phyloP scores from a whole-genome alignment of 2,329 filamentous ascomycete species.

The Alternaria ventricosa region DNA sequence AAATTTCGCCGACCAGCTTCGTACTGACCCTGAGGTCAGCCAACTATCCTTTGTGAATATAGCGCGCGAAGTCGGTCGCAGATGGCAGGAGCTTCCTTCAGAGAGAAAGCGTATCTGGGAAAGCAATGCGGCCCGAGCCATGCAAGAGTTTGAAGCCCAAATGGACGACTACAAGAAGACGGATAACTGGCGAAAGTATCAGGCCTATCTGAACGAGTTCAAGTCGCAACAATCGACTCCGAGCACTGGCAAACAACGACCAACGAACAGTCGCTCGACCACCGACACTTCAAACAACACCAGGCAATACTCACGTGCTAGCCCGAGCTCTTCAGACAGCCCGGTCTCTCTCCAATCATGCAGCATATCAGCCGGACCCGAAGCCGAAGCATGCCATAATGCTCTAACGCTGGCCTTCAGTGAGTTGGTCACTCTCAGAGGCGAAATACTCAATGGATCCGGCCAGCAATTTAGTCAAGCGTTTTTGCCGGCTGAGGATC shows the following conservation, averaged over 20 bases:
- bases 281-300: conserved; percentile 33
- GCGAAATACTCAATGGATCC: conserved; percentile 36
- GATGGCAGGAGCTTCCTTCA: conserved; percentile 47
- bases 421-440: conserved; percentile 40
- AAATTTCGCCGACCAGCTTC: conserved; percentile 51
- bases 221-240: conserved; percentile 35
- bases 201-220: conserved; percentile 46
- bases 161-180: conserved; percentile 52
- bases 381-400: conserved; percentile 43
- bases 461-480: conserved; percentile 34
- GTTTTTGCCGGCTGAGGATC: conserved; percentile 38
- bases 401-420: conserved; percentile 45
- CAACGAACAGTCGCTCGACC: conserved; percentile 27
- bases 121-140: conserved; percentile 45
- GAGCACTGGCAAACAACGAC: conserved; percentile 23
- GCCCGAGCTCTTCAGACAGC: conserved; percentile 40
- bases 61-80: conserved; percentile 46
- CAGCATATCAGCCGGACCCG: conserved; percentile 19
- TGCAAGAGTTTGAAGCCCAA: conserved; percentile 48
- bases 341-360: conserved; percentile 33
- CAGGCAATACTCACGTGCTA: conserved; percentile 31
- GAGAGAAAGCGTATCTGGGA: conserved; percentile 49
- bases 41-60: conserved; percentile 49
- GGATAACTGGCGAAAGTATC: conserved; percentile 46
- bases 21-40: conserved; percentile 44